phyloP scores from a whole-genome alignment of 2,329 filamentous ascomycete species.

The Capronia coronata region DNA sequence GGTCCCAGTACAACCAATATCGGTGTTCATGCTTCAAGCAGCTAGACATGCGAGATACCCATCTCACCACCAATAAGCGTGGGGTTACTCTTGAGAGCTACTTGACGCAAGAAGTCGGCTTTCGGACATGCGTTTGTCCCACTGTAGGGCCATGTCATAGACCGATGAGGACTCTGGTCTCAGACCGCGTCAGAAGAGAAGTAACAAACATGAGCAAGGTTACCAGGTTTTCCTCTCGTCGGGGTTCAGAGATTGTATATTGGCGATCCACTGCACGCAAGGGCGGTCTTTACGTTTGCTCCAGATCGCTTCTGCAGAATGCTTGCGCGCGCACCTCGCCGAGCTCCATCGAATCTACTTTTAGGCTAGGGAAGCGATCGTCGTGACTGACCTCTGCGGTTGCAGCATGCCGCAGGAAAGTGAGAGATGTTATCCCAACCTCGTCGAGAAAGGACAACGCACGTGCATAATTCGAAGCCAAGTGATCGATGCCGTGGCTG shows the following conservation, averaged over 20 bases:
- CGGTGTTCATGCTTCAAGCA: no score
- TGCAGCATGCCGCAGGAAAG: conserved; percentile 32
- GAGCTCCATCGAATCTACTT: conserved; percentile 8
- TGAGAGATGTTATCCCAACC: conserved; percentile 35
- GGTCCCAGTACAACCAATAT: no score
- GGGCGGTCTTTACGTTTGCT: neutral
- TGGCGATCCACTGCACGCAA: neutral
- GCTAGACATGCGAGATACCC: no score
- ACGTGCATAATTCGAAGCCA: conserved; percentile 74
- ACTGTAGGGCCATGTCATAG: neutral
- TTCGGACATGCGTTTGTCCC: neutral
- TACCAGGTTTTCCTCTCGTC: no score
- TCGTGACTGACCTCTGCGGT: neutral
- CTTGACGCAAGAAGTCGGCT: neutral
- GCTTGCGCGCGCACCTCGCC: conserved; percentile 6
- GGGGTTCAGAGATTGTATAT: neutral
- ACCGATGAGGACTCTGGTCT: neutral
- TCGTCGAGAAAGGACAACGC: conserved; percentile 63
- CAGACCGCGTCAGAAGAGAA: no score
- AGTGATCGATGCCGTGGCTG: conserved; percentile 79
- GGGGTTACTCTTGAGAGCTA: no score
- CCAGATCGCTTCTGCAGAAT: conserved; percentile 6
- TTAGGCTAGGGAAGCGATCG: conserved; percentile 13
- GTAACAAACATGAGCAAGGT: no score
- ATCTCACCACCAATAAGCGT: no score